Conservation (phyloP, 352 stramenopile genomes). For the Phytophthora syringae region DNA sequence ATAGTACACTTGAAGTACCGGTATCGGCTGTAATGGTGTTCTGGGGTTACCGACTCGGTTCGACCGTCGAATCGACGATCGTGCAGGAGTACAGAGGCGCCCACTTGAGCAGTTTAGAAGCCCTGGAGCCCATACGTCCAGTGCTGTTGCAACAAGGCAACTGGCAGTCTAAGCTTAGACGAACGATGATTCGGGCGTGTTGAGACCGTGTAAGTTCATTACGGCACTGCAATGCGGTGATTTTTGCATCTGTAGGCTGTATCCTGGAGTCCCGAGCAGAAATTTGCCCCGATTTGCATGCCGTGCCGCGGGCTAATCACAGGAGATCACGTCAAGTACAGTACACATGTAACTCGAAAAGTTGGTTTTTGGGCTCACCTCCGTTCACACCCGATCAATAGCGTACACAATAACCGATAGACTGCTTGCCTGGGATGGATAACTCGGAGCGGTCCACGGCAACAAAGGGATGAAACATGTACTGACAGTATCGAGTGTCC, state of each 20-base stretch:
- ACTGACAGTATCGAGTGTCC: neutral
- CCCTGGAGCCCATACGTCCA: no score
- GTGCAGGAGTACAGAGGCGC: neutral
- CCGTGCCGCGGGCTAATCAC: neutral
- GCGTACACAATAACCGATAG: neutral
- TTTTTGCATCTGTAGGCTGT: neutral
- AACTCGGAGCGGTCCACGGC: neutral
- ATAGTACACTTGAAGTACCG: no score
- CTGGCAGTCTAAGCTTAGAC: neutral
- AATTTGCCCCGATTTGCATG: neutral
- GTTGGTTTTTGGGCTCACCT: neutral
- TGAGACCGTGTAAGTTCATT: neutral
- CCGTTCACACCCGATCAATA: neutral
- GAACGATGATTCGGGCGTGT: neutral
- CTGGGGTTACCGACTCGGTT: no score
- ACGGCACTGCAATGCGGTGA: no score
- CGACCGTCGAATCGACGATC: no score
- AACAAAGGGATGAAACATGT: neutral
- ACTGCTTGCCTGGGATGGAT: neutral
- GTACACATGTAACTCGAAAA: no score
- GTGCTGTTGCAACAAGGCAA: neutral
- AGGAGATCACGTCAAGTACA: constrained; percentile 4
- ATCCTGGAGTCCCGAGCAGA: neutral
- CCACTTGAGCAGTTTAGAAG: neutral
- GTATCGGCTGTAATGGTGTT: constrained; percentile 1